Conservation (phyloP, 2,329 filamentous ascomycete species). For the Pestalotiopsis fici region DNA sequence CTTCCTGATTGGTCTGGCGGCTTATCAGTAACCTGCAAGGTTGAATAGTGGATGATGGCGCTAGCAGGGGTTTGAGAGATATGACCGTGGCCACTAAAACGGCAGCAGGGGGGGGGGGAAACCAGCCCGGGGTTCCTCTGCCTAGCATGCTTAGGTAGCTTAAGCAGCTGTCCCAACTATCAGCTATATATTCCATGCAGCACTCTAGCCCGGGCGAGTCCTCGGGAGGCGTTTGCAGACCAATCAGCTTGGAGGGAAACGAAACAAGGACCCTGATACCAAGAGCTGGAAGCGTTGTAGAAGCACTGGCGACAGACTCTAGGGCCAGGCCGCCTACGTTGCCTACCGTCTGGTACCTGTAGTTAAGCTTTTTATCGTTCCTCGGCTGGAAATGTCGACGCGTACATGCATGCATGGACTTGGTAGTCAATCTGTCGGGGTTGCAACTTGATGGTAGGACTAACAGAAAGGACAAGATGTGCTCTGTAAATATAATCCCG, state of each 20-base stretch:
- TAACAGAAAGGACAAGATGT: too few species aligned
- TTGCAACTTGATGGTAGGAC: too few species aligned
- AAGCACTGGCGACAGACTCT: neutral
- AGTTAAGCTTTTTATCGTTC: neutral
- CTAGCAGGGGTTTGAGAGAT: neutral
- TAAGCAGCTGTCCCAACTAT: neutral
- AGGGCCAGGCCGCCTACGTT: neutral
- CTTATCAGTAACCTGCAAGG: constrained; percentile 7
- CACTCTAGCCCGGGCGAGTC: neutral
- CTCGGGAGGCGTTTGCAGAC: neutral
- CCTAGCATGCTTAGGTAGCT: neutral
- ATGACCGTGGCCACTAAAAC: constrained; percentile 5
- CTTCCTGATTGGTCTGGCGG: constrained; percentile 10
- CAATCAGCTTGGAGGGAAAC: neutral
- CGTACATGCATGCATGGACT: too few species aligned
- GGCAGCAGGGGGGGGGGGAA: neutral
- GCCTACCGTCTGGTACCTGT: neutral
- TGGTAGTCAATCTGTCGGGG: too few species aligned
- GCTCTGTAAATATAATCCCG: too few species aligned
- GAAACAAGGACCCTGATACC: neutral
- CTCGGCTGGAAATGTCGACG: neutral
- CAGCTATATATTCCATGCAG: neutral
- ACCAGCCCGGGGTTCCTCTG: neutral
- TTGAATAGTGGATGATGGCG: neutral
- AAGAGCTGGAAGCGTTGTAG: neutral